Evolutionary conservation across 2,329 filamentous ascomycete genomes (phyloP).

Genomic region (Nothophoma quercina): DNA sequence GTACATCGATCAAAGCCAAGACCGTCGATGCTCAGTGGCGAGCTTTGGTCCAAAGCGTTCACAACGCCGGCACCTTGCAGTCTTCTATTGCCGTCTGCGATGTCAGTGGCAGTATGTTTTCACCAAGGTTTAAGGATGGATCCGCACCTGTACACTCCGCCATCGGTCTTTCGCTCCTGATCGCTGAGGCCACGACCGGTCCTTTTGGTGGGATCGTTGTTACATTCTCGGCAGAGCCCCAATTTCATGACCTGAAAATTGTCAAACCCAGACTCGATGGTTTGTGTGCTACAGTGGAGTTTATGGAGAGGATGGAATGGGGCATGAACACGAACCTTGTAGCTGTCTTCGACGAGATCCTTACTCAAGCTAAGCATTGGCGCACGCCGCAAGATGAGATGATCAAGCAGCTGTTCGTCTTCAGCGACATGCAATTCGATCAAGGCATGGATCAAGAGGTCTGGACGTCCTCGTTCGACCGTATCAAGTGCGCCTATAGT

Average conservation of each 20-base stretch:
- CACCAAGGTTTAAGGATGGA: conserved; percentile 41
- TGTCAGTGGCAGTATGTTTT: conserved; percentile 62
- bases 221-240: background rate
- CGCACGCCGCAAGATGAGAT: conserved; percentile 59
- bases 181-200: background rate
- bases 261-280: too few species aligned
- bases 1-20: conserved; percentile 43
- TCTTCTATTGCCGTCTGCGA: conserved; percentile 66
- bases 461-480: conserved; percentile 59
- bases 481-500: background rate
- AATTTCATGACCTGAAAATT: background rate
- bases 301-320: background rate
- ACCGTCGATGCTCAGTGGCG: conserved; percentile 64
- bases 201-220: background rate
- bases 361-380: conserved; percentile 46
- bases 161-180: background rate
- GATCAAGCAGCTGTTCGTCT: conserved; percentile 68
- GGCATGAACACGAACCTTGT: background rate
- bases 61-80: conserved; percentile 61
- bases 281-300: background rate
- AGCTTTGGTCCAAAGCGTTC: conserved; percentile 64
- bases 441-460: conserved; percentile 28
- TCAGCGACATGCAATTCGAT: conserved; percentile 69
- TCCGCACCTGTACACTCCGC: background rate
- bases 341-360: background rate